Percentiles rank a stretch among this genome's conserved stretches.
These are phyloP conservation scores for Rhodotorula kratochvilovae DNA, from an alignment of 768 basidiomycete species.

Conservation along the genomic window DNA sequence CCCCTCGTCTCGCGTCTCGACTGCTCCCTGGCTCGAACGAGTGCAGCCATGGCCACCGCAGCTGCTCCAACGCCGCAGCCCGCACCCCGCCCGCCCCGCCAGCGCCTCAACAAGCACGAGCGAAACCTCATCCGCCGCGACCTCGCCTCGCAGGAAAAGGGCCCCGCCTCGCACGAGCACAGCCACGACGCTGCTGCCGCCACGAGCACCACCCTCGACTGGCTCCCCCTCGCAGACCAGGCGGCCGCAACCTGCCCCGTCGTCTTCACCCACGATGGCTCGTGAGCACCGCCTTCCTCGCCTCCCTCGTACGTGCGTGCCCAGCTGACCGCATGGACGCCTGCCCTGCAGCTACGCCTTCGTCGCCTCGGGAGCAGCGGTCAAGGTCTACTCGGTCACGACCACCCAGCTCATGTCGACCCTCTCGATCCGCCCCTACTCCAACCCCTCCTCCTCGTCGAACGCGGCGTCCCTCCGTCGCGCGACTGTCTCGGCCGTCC, in stretches of 20 bases:
- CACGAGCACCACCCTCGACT: not conserved
- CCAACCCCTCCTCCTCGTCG: constrained; percentile 42
- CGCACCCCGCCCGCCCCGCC: not conserved
- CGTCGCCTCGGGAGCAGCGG: constrained; percentile 68
- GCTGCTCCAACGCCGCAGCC: not conserved
- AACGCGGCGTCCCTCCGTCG: constrained; percentile 7
- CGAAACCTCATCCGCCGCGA: not conserved
- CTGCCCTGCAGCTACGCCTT: constrained; percentile 68
- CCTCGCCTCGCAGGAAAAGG: not conserved
- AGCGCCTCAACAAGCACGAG: not conserved
- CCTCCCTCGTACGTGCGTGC: not conserved
- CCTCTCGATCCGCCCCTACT: constrained; percentile 54
- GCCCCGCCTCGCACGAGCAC: not conserved
- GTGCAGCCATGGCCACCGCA: not conserved
- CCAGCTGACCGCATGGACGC: no score
- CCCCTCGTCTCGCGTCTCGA: not conserved
- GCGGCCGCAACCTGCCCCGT: constrained; percentile 18
- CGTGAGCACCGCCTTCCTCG: not conserved
- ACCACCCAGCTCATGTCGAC: constrained; percentile 78
- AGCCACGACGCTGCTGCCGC: not conserved
- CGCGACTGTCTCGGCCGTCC: constrained; percentile 62
- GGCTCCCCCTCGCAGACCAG: constrained; percentile 19
- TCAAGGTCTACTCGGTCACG: constrained; percentile 76
- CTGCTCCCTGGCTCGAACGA: no score
- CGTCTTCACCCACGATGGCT: constrained; percentile 31